Conservation (phyloP, 139 green algal species). For the Chlorella sp. region DNA sequence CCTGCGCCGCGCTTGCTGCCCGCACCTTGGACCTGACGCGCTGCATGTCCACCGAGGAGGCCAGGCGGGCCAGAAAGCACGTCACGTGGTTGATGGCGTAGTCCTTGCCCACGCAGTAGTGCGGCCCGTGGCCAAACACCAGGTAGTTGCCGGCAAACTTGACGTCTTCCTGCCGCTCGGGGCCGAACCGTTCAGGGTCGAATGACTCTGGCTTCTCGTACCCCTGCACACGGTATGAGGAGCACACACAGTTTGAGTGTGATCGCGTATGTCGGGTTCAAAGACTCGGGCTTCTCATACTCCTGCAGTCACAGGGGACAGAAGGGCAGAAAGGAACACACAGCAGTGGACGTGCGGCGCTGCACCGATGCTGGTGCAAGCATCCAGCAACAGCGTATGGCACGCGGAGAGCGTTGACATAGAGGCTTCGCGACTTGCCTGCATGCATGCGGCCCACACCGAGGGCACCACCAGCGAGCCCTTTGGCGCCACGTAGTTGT, state of each 20-base stretch:
- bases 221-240: no score
- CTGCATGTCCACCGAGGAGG: slow-evolving; percentile 53
- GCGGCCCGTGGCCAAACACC: slow-evolving; percentile 77
- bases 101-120: slow-evolving; percentile 76
- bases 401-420: no score
- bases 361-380: no score
- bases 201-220: slow-evolving; percentile 65
- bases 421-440: no score
- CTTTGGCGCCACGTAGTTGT: slow-evolving; percentile 61
- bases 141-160: slow-evolving; percentile 67
- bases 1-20: no score
- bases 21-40: slow-evolving; percentile 27
- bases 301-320: no score
- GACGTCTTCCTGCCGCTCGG: slow-evolving; percentile 73
- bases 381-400: no score
- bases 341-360: no score
- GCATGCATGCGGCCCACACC: slow-evolving; percentile 50
- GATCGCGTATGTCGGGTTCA: no score
- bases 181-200: slow-evolving; percentile 77
- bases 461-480: slow-evolving; percentile 77
- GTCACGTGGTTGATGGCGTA: slow-evolving; percentile 84
- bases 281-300: no score
- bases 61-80: slow-evolving; percentile 63
- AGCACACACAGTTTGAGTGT: no score
- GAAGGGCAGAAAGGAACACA: no score